Base-by-base conservation (phyloP, 2,329 filamentous ascomycete genomes). In the Microcyclospora pomicola region DNA sequence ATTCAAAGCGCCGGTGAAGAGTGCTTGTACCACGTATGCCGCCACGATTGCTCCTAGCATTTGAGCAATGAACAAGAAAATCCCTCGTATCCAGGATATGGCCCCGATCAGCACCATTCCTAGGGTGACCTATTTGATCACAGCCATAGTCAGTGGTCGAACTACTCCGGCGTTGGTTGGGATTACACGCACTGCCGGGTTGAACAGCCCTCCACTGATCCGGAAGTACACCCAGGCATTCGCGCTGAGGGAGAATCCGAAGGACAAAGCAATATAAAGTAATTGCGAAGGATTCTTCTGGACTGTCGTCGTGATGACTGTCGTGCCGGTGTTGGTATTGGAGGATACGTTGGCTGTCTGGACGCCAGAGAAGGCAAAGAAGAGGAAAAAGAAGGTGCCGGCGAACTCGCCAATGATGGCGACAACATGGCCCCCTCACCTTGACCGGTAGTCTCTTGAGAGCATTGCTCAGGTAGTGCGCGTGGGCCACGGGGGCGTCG, bases 81-180 rank as follows among this genome's bases (percentile, higher is more conserved):
- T 43, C 5, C 65, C 71, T 5, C 75, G 70, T 2, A 71, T 15
- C 12, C 66, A 62, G n/a, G 63, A 63, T 32, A 80, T 61, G 4
- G 69, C 72, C 2, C 73, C 72, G 35, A 72, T 68, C 3, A 79
- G 60, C n/a, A 68, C 65, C 14, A 80, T 66, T 1, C 68, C 73
- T 1, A 80, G 55, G 0, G 76, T 76, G n/a, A 71, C 46, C 40
- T 42, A 28, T n/a, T 12, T 6, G 5, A 6, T 11, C 9, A 11
- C 28, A 27, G 12, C n/a, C 2, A n/a, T 5, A 6, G 24, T 11
- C 10, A 36, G 3, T 28, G 13, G 7, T 24, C 7, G 19, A 24
- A 7, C 19, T 24, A 4, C 19, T 24, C 7, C 7, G 19, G 19
- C 19, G 5, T 24, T 24, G 5, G 19, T 7, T 24, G 5, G 24